Percentiles rank a stretch among this genome's conserved stretches.
These are phyloP conservation scores for Taiozyma sp. DNA, from an alignment of 1,139 yeast genomes.

Conservation along the genomic window DNA sequence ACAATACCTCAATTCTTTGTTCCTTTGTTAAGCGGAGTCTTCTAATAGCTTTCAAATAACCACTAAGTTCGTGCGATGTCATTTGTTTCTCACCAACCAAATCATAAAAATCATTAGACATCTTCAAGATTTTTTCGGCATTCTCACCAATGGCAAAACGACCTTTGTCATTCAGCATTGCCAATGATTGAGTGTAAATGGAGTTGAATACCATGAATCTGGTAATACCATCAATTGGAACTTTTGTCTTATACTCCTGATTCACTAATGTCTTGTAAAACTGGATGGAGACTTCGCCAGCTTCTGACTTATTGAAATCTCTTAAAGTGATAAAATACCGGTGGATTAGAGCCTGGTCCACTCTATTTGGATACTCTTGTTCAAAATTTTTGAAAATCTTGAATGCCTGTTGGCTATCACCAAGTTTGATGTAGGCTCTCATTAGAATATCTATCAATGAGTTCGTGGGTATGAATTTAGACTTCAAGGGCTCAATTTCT, in stretches of 20 bases:
- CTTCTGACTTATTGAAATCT: slow-evolving; percentile 3
- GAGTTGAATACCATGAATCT: slow-evolving; percentile 20
- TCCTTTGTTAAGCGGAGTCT: slow-evolving; percentile 14
- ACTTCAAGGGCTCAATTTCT: slow-evolving; percentile 5
- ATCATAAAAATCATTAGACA: slow-evolving; percentile 14
- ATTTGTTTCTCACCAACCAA: slow-evolving; percentile 3
- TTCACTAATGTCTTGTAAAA: slow-evolving; percentile 11
- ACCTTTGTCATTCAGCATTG: slow-evolving; percentile 17
- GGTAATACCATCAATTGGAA: slow-evolving; percentile 12
- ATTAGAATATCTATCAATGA: slow-evolving; percentile 17
- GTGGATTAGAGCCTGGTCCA: slow-evolving; percentile 16
- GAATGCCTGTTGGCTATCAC: slow-evolving; percentile 10
- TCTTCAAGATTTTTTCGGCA: slow-evolving; percentile 10
- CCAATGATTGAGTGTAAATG: slow-evolving; percentile 16
- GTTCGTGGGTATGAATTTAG: slow-evolving; percentile 16
- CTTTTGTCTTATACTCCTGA: slow-evolving; percentile 3
- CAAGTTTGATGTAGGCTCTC: slow-evolving; percentile 12
- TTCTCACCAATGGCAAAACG: slow-evolving; percentile 13
- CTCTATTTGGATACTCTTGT: slow-evolving; percentile 6
- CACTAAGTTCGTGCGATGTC: slow-evolving; percentile 14
- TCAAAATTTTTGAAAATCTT: slow-evolving; percentile 9
- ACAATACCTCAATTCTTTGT: slow-evolving; percentile 12
- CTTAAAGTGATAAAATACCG: slow-evolving; percentile 14
- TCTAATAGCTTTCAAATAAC: slow-evolving; percentile 20
- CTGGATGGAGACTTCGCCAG: slow-evolving; percentile 13